A percentile compares a stretch with the other conserved stretches of the same genome.
Conservation (phyloP, 2,329 filamentous ascomycete species). For the Venturia carpophila region DNA sequence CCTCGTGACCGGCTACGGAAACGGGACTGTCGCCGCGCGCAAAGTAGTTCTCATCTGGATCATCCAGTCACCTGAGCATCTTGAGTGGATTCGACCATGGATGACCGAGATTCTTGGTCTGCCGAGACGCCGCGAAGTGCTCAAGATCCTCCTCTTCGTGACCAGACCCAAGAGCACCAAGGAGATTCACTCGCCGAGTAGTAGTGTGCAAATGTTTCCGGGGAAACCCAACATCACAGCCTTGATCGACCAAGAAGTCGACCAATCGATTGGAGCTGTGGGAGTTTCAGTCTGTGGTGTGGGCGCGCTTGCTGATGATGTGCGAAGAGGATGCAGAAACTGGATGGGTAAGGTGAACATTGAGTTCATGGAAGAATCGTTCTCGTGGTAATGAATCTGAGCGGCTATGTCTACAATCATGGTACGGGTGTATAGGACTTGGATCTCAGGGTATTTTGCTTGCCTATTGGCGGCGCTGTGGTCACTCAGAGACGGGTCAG, state of each 20-base stretch:
- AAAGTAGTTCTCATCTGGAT: conserved; percentile 85
- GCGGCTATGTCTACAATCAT: background rate
- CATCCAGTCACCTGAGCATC: conserved; percentile 77
- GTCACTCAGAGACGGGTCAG: too few relatives aligned
- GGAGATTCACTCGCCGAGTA: conserved; percentile 67
- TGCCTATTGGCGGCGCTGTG: background rate
- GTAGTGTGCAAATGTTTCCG: conserved; percentile 84
- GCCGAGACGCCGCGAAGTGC: conserved; percentile 70
- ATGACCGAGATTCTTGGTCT: conserved; percentile 78
- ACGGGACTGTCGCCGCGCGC: conserved; percentile 71
- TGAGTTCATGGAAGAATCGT: conserved; percentile 74
- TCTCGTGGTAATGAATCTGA: conserved; percentile 47
- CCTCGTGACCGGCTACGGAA: conserved; percentile 45
- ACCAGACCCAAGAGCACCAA: conserved; percentile 78
- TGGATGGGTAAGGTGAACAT: conserved; percentile 59
- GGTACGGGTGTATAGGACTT: background rate
- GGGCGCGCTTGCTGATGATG: conserved; percentile 66
- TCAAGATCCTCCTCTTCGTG: conserved; percentile 83
- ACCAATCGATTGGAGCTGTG: conserved; percentile 79
- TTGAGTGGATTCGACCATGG: conserved; percentile 92
- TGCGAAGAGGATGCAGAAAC: conserved; percentile 57
- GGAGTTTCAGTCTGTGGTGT: conserved; percentile 75
- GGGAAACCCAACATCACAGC: conserved; percentile 77
- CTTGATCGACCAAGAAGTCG: conserved; percentile 73
- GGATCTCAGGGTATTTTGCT: background rate